Conservation (phyloP, 768 basidiomycete species). For the Leccinum imitatum region DNA sequence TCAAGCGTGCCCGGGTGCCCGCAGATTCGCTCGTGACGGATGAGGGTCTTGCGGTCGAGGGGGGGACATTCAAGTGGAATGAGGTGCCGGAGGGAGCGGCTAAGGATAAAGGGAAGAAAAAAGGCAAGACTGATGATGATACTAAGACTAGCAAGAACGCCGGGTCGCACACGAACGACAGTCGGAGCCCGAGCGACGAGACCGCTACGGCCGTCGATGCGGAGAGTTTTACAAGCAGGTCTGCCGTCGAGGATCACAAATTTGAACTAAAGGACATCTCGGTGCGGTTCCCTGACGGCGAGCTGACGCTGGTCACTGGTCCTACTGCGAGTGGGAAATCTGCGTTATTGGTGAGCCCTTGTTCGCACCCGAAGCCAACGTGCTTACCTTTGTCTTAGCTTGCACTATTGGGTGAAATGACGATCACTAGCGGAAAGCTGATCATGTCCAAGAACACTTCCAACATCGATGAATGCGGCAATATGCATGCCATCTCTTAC, state of each 20-base stretch:
- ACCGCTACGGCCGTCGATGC: constrained; percentile 14
- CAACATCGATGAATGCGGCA: constrained; percentile 57
- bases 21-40: constrained; percentile 23
- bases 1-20: constrained; percentile 41
- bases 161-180: neutral
- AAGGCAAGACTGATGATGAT: constrained; percentile 10
- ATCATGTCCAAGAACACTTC: constrained; percentile 48
- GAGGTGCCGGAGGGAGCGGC: constrained; percentile 39
- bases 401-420: constrained; percentile 42
- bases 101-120: constrained; percentile 21
- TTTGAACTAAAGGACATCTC: constrained; percentile 46
- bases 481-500: constrained; percentile 66
- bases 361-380: neutral
- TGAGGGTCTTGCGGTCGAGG: constrained; percentile 46
- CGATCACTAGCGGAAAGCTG: constrained; percentile 34
- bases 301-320: constrained; percentile 46
- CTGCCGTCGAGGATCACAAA: constrained; percentile 27
- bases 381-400: constrained; percentile 19
- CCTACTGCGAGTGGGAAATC: constrained; percentile 53
- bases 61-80: constrained; percentile 58
- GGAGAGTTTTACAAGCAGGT: constrained; percentile 13
- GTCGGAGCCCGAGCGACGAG: constrained; percentile 10
- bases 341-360: constrained; percentile 39
- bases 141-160: constrained; percentile 9
- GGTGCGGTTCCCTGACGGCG: constrained; percentile 46